Evolutionary conservation across 1,284 basidiomycete genomes (phyloP).

Genomic region (Flammula alnicola): DNA sequence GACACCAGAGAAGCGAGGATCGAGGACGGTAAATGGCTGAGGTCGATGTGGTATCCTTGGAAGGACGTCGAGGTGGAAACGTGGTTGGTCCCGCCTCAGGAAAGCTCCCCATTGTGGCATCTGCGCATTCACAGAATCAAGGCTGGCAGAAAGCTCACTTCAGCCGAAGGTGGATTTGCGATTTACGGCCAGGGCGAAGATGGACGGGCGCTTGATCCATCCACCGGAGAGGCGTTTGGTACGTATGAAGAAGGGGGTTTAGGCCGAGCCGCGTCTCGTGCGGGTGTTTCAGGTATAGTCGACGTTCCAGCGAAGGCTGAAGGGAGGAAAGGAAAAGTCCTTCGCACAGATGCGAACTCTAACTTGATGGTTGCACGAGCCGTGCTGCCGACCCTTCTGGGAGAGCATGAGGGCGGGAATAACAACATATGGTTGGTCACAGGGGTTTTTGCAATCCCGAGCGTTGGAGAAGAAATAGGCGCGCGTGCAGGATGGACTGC

Average conservation of each 20-base stretch:
- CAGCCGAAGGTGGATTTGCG: constrained; percentile 75
- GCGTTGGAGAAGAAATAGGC: constrained; percentile 41
- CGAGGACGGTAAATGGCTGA: constrained; percentile 59
- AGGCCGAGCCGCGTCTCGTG: constrained; percentile 60
- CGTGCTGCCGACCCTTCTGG: constrained; percentile 67
- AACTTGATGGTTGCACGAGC: constrained; percentile 74
- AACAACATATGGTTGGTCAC: constrained; percentile 66
- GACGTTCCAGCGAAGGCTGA: constrained; percentile 44
- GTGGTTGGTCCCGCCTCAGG: constrained; percentile 69
- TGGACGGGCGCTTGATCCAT: constrained; percentile 61
- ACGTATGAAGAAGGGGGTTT: constrained; percentile 47
- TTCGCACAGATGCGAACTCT: constrained; percentile 75
- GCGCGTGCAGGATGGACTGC: constrained; percentile 50
- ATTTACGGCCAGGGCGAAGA: constrained; percentile 72
- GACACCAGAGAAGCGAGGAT: constrained; percentile 67
- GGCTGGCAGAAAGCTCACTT: constrained; percentile 51
- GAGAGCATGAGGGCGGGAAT: constrained; percentile 45
- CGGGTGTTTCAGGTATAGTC: constrained; percentile 66
- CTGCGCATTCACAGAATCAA: constrained; percentile 69
- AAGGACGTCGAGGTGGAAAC: constrained; percentile 75
- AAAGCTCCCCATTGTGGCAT: constrained; percentile 66
- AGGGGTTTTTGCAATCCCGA: constrained; percentile 69
- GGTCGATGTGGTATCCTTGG: constrained; percentile 78
- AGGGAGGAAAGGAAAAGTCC: constrained; percentile 41
- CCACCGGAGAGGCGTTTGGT: constrained; percentile 48